These are phyloP conservation scores for Zoysia pacifica DNA, from an alignment of 176 grass and related monocot species.

Conservation along the genomic window DNA sequence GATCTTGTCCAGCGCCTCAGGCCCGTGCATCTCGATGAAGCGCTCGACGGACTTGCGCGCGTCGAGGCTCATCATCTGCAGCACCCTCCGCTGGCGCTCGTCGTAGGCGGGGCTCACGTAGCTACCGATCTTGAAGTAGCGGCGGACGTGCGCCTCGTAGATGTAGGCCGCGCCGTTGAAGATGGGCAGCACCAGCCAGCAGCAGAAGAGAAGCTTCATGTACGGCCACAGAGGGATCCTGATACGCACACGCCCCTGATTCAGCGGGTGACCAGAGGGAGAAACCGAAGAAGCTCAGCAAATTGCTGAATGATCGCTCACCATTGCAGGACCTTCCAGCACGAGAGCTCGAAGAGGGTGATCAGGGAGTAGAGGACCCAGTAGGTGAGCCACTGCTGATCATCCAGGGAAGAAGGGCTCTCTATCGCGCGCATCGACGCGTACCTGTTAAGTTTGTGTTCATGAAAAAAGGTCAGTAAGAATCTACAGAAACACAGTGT, in stretches of 20 bases:
- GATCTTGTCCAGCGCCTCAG: constrained; percentile 77
- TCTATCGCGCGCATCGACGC: constrained; percentile 95
- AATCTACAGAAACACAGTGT: background rate
- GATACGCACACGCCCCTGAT: background rate
- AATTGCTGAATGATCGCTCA: constrained; percentile 15
- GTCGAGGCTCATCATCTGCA: constrained; percentile 96
- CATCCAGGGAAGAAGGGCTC: constrained; percentile 80
- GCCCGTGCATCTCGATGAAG: constrained; percentile 73
- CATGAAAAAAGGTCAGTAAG: background rate
- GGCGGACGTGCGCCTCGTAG: constrained; percentile 73
- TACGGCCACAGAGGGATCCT: constrained; percentile 91
- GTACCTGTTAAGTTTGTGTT: constrained; percentile 52
- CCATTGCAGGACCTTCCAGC: constrained; percentile 83
- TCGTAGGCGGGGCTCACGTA: constrained; percentile 67
- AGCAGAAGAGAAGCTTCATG: constrained; percentile 91
- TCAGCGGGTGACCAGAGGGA: background rate
- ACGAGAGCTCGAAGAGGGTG: constrained; percentile 91
- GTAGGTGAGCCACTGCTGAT: constrained; percentile 99
- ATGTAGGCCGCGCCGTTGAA: constrained; percentile 98
- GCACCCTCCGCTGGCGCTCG: constrained; percentile 66
- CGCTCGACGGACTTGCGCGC: constrained; percentile 78
- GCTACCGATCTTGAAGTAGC: constrained; percentile 79
- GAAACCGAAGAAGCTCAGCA: background rate
- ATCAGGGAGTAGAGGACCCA: constrained; percentile 94
- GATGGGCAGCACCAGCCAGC: constrained; percentile 93